Percentiles rank a stretch among this genome's conserved stretches.
Evolutionary conservation across 2,329 filamentous ascomycete species (phyloP).

Genomic region (Fusarium domesticum): DNA sequence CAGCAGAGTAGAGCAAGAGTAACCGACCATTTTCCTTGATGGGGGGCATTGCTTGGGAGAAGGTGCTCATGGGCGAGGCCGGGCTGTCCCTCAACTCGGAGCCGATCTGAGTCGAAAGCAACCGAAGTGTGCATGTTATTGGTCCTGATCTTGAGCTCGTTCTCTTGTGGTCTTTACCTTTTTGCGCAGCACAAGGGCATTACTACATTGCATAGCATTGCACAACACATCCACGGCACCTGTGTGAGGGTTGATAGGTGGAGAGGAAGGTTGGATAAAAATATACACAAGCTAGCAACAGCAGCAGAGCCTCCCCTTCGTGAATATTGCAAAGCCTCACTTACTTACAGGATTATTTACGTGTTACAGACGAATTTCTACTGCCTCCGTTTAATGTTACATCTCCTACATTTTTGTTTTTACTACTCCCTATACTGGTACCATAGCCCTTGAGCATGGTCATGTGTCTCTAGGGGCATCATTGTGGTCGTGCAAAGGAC

Average conservation of each 20-base stretch:
- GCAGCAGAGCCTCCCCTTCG: constrained; percentile 19
- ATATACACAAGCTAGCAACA: constrained; percentile 20
- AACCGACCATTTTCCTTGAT: too few relatives aligned
- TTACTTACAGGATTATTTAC: too few relatives aligned
- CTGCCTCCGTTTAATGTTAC: too few relatives aligned
- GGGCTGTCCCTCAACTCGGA: constrained; percentile 26
- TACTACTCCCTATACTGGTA: too few relatives aligned
- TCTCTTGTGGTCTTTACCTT: constrained; percentile 1
- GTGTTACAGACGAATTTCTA: too few relatives aligned
- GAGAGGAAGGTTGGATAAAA: constrained; percentile 21
- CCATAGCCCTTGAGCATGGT: too few relatives aligned
- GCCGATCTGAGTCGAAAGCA: constrained; percentile 21
- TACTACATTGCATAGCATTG: constrained; percentile 18
- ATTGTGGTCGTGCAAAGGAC: too few relatives aligned
- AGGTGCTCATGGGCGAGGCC: constrained; percentile 19
- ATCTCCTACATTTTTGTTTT: too few relatives aligned
- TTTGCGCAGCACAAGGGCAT: constrained; percentile 7
- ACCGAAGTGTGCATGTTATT: constrained; percentile 23
- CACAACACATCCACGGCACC: constrained; percentile 8
- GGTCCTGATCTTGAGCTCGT: constrained; percentile 8
- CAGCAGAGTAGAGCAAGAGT: background rate
- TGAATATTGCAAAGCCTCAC: constrained; percentile 13
- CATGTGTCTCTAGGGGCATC: too few relatives aligned
- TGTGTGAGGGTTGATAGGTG: constrained; percentile 15
- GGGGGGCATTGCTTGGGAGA: constrained; percentile 7